A percentile compares a stretch with the other conserved stretches of the same genome.
Evolutionary conservation across 2,329 filamentous ascomycete genomes (phyloP).

Genomic region (Bipolaris victoriae): DNA sequence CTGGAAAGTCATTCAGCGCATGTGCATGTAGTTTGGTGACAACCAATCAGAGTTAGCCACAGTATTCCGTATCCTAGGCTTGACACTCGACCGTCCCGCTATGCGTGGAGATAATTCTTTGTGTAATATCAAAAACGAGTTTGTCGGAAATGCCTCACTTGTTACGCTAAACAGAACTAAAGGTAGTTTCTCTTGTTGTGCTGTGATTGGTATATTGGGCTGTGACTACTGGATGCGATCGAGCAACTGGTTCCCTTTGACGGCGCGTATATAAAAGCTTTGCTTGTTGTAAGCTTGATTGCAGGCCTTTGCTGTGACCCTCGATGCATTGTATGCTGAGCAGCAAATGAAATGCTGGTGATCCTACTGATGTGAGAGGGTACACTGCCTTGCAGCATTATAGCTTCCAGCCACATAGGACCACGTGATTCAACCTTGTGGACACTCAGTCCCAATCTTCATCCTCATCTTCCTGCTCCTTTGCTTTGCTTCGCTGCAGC

Average conservation of each 20-base stretch:
- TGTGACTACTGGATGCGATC: background rate
- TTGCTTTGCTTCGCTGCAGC: conserved; percentile 39
- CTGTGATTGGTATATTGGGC: background rate
- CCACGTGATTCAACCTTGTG: background rate
- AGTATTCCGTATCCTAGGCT: background rate
- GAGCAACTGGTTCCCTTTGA: background rate
- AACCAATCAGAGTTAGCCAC: background rate
- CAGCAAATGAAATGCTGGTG: background rate
- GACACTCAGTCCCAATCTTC: conserved; percentile 59
- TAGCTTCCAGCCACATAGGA: background rate
- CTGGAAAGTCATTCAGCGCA: background rate
- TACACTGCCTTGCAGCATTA: background rate
- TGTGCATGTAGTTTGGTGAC: background rate
- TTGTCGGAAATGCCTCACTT: background rate
- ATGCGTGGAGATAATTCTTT: background rate
- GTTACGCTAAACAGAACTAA: background rate
- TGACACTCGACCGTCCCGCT: background rate
- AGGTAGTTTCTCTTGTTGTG: background rate
- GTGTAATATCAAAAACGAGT: background rate
- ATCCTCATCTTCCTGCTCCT: conserved; percentile 50
- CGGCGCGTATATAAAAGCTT: background rate
- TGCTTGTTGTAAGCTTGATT: background rate
- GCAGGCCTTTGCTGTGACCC: background rate
- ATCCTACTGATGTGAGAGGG: background rate
- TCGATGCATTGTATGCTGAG: background rate